Evolutionary conservation across 2,329 filamentous ascomycete genomes (phyloP).

Genomic region (Passalora sequoiae): DNA sequence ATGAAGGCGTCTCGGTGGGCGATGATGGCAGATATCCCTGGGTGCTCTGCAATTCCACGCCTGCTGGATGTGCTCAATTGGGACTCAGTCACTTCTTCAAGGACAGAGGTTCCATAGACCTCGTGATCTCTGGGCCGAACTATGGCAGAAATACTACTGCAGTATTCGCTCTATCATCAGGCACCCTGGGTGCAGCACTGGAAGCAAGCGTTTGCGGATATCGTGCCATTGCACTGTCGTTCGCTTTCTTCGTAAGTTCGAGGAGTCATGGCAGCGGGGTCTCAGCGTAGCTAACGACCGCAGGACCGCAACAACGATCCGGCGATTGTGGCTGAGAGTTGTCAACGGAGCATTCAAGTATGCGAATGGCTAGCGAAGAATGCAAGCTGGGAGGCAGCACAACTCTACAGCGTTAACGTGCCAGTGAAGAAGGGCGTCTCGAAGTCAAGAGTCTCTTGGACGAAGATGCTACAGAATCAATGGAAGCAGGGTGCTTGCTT

Average conservation of each 20-base stretch:
- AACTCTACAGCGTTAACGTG: constrained; percentile 84
- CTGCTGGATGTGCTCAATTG: constrained; percentile 47
- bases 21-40: constrained; percentile 42
- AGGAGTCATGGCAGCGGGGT: not conserved
- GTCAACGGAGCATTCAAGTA: constrained; percentile 65
- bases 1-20: constrained; percentile 23
- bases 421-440: constrained; percentile 72
- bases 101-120: constrained; percentile 38
- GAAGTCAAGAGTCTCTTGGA: constrained; percentile 69
- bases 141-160: constrained; percentile 49
- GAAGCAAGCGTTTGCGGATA: constrained; percentile 46
- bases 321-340: constrained; percentile 71
- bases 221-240: constrained; percentile 73
- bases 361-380: constrained; percentile 73
- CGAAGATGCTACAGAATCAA: constrained; percentile 81
- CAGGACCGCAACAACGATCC: constrained; percentile 71
- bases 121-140: constrained; percentile 48
- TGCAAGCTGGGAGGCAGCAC: constrained; percentile 59
- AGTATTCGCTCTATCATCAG: constrained; percentile 46
- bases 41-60: constrained; percentile 48
- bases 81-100: constrained; percentile 47
- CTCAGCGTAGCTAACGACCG: not conserved
- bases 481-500: constrained; percentile 86
- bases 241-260: constrained; percentile 65
- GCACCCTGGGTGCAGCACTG: constrained; percentile 48